Evolutionary conservation across 192 early-diverging fungal genomes (phyloP), one percentile per base, ranked within the genome.

Genomic region (Backusella morwellensis): DNA sequence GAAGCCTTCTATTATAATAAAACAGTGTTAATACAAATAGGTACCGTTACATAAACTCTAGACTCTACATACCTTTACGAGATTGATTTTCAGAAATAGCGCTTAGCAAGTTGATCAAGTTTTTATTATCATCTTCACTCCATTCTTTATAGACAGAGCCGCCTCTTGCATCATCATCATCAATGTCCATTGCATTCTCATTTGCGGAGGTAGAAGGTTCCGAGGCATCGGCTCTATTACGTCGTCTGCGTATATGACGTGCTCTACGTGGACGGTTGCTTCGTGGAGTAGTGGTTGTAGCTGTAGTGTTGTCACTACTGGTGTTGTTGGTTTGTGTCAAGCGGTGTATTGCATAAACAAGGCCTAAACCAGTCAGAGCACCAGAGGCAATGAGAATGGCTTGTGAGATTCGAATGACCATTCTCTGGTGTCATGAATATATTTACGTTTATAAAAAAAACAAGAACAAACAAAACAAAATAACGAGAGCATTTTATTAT

Each of bases 81-180:
- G 95, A 88, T 77, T 97, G 94, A 77, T 97, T 93, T 73, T 97
- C 94, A 1, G 95, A 90, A 54, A 98, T 95, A 4, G 94, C 88
- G 75, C 93, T 91, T 15, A 99, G 80, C 8, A 99, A 79, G 14
- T 90, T 84, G 75, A 98, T 81, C 70, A 95, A 80, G 63, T 92
- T 92, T 44, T 93, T 84, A 35, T 87, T 83, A 35, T 83, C 76
- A 52, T 83, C 90, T 41, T 95, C 93, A 40, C 72, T 77, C 70
- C 84, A 85, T 6, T 87, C 87, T 15, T 80, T 83, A 63, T 83
- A 80, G 2, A 79, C 75, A 1, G 84, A 82, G 73, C 8, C 87
- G 79, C 36, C 35, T 80, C 59, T 86, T 85, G 73, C 86, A 23
- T 77, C 76, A 17, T 72, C 69, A n/a, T 72, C 69, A n/a, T 72